phyloP scores from a whole-genome alignment of 2,329 filamentous ascomycete species.

The Emergomyces africanus region DNA sequence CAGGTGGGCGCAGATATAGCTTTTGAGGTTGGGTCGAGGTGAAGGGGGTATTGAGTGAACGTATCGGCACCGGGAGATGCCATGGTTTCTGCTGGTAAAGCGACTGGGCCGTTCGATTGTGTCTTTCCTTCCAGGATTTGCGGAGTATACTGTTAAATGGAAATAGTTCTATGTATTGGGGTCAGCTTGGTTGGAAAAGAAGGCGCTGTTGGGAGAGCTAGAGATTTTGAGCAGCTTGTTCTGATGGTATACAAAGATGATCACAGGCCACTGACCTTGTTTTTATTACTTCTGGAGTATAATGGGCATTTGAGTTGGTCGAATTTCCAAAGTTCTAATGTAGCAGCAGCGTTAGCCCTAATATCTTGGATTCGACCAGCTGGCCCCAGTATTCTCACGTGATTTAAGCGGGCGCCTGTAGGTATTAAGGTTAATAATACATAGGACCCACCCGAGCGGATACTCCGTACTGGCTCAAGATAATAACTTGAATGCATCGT shows the following conservation, averaged over 20 bases:
- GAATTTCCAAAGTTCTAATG: too few species aligned
- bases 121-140: background rate
- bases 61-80: conserved; percentile 4
- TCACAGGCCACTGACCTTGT: background rate
- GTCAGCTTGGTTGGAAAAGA: background rate
- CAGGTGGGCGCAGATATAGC: conserved; percentile 45
- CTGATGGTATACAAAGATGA: background rate
- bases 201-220: background rate
- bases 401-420: background rate
- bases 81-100: background rate
- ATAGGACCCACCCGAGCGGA: background rate
- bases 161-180: background rate
- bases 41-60: conserved; percentile 71
- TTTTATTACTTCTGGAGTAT: background rate
- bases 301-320: too few species aligned
- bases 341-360: background rate
- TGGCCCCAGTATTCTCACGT: background rate
- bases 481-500: too few species aligned
- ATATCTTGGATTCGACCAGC: background rate
- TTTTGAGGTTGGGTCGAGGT: conserved; percentile 72
- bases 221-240: background rate
- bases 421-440: too few species aligned
- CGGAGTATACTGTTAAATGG: background rate
- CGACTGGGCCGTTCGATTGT: background rate
- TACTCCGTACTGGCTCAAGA: too few species aligned